Percentiles rank a stretch among this genome's conserved stretches.
Conservation (phyloP, 1,284 basidiomycete species). For the Chalciporus sp. region DNA sequence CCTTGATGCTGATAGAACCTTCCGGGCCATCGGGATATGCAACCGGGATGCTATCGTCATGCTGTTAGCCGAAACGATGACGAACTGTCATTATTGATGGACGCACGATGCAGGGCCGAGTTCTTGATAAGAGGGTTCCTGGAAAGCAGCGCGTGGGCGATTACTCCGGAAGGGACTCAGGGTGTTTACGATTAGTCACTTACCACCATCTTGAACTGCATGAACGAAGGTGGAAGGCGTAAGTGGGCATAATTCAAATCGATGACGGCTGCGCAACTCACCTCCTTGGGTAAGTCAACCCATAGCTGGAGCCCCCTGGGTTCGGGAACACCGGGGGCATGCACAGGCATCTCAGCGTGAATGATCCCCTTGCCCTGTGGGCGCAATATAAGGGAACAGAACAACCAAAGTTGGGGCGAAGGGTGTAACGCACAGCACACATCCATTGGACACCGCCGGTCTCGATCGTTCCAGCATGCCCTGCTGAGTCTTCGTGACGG, state of each 20-base stretch:
- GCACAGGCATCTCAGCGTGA: conserved; percentile 90
- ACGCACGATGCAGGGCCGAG: conserved; percentile 60
- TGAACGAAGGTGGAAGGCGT: conserved; percentile 24
- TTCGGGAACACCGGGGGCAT: conserved; percentile 64
- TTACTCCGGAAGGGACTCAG: neutral
- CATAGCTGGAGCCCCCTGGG: conserved; percentile 89
- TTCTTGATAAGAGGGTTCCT: conserved; percentile 81
- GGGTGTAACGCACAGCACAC: conserved; percentile 67
- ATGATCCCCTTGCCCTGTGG: conserved; percentile 59
- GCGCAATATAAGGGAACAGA: conserved; percentile 5
- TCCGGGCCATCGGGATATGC: conserved; percentile 73
- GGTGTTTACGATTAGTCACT: conserved; percentile 25
- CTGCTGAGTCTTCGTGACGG: conserved; percentile 91
- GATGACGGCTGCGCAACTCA: conserved; percentile 21
- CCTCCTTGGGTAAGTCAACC: conserved; percentile 88
- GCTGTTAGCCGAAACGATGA: conserved; percentile 1
- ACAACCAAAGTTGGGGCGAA: neutral
- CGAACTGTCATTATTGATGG: conserved; percentile 1
- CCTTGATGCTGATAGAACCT: conserved; percentile 74
- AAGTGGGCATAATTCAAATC: neutral
- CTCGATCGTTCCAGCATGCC: conserved; percentile 81
- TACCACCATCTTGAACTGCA: conserved; percentile 80
- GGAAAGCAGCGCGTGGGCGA: neutral
- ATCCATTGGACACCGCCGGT: conserved; percentile 95
- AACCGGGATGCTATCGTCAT: conserved; percentile 60